Conservation (phyloP, 1,284 basidiomycete genomes). For the Trametes pubescens region DNA sequence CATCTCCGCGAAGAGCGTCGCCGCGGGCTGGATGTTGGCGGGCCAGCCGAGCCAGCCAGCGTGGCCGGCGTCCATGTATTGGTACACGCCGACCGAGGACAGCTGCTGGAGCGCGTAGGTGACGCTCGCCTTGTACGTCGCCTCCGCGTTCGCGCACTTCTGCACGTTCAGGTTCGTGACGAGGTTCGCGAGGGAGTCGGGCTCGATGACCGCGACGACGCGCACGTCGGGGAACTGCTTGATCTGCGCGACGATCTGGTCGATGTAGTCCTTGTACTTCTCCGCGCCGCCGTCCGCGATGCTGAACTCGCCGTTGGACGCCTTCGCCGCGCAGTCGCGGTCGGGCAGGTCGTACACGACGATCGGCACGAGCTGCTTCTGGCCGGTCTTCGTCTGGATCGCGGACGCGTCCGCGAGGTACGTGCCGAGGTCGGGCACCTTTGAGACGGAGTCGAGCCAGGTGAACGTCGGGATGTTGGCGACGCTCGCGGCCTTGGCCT, state of each 20-base stretch:
- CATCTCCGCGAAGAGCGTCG: slow-evolving; percentile 59
- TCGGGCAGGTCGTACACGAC: slow-evolving; percentile 70
- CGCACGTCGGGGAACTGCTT: slow-evolving; percentile 64
- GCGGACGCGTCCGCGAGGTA: slow-evolving; percentile 62
- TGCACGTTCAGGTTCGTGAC: slow-evolving; percentile 69
- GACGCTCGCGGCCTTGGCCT: slow-evolving; percentile 58
- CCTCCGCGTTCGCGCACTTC: slow-evolving; percentile 61
- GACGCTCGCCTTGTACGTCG: slow-evolving; percentile 59
- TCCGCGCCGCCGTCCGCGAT: slow-evolving; percentile 63
- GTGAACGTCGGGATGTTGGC: slow-evolving; percentile 67
- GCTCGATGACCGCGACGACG: slow-evolving; percentile 70
- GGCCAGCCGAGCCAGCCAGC: slow-evolving; percentile 76
- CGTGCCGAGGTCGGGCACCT: slow-evolving; percentile 57
- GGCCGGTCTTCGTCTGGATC: slow-evolving; percentile 51
- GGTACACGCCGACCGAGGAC: slow-evolving; percentile 61
- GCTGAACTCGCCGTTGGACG: slow-evolving; percentile 71
- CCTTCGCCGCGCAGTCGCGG: slow-evolving; percentile 69
- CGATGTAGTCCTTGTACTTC: slow-evolving; percentile 68
- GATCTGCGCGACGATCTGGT: slow-evolving; percentile 65
- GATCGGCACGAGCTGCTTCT: slow-evolving; percentile 65
- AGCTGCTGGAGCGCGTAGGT: slow-evolving; percentile 67
- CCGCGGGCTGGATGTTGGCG: slow-evolving; percentile 66
- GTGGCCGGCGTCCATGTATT: slow-evolving; percentile 71
- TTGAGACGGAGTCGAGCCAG: slow-evolving; percentile 65
- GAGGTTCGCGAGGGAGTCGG: slow-evolving; percentile 67